phyloP scores from a whole-genome alignment of 23 red algal genomes.

The Porphyridium purpureum region DNA sequence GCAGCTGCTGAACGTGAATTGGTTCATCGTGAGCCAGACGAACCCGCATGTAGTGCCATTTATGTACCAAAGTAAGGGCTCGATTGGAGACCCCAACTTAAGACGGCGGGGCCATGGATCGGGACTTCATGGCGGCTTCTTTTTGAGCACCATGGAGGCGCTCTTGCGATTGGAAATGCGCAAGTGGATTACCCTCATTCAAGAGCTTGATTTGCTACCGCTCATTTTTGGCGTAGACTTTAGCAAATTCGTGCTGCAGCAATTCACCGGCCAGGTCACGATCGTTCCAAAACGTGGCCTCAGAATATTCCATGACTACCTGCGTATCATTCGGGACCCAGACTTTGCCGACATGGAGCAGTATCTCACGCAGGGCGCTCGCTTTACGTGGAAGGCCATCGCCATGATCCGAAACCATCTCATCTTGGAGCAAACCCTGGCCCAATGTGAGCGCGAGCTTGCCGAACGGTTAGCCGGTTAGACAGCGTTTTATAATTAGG shows the following conservation, averaged over 20 bases:
- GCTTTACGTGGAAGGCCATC: neutral
- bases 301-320: too few species aligned
- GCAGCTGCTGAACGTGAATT: slow-evolving; percentile 12
- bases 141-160: neutral
- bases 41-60: slow-evolving; percentile 11
- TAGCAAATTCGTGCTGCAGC: neutral
- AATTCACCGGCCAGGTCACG: neutral
- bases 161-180: neutral
- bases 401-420: neutral
- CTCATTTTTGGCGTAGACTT: neutral
- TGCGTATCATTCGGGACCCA: neutral
- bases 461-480: too few species aligned
- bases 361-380: neutral
- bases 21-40: slow-evolving; percentile 10
- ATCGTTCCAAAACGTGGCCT: neutral
- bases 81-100: neutral
- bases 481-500: too few species aligned
- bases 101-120: neutral
- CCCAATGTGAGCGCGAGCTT: too few species aligned
- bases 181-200: neutral
- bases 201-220: neutral
- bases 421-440: neutral
- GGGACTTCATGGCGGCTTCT: neutral
- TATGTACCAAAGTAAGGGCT: neutral
- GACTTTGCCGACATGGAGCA: neutral